Conservation (phyloP, 441 rosid genomes). For the Flueggea neowawraea region DNA sequence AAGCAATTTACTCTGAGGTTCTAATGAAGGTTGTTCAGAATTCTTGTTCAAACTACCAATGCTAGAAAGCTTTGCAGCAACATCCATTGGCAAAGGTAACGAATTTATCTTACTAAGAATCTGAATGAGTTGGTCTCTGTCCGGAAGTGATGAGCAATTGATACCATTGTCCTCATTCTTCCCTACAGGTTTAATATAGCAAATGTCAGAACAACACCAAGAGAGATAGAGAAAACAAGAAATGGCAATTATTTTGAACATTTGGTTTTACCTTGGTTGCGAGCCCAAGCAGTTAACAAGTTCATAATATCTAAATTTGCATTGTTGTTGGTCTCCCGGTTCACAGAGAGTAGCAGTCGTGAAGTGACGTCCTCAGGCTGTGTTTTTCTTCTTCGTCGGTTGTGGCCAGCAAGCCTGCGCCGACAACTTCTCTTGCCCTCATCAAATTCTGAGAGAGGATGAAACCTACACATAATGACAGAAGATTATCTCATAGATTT, state of each 20-base stretch:
- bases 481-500: no score
- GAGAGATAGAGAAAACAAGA: not conserved
- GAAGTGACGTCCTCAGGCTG: slow-evolving; percentile 69
- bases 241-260: slow-evolving; percentile 4
- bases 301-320: slow-evolving; percentile 60
- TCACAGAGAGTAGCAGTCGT: slow-evolving; percentile 29
- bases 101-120: slow-evolving; percentile 81
- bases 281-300: slow-evolving; percentile 59
- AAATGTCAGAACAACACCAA: slow-evolving; percentile 13
- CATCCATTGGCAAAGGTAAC: slow-evolving; percentile 66
- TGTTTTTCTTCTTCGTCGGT: slow-evolving; percentile 56
- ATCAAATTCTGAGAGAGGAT: slow-evolving; percentile 49
- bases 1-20: slow-evolving; percentile 38
- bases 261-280: slow-evolving; percentile 52
- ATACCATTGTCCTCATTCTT: slow-evolving; percentile 8
- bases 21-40: slow-evolving; percentile 35
- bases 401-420: slow-evolving; percentile 57
- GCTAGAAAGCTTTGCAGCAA: slow-evolving; percentile 55
- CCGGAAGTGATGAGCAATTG: slow-evolving; percentile 35
- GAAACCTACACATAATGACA: slow-evolving; percentile 32
- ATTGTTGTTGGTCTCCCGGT: no score
- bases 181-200: slow-evolving; percentile 4
- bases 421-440: slow-evolving; percentile 60
- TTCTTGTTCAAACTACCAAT: slow-evolving; percentile 46
- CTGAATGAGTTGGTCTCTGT: slow-evolving; percentile 66